Evolutionary conservation across 2,329 filamentous ascomycete species (phyloP).

Genomic region (Lasiodiplodia hormozganensis): DNA sequence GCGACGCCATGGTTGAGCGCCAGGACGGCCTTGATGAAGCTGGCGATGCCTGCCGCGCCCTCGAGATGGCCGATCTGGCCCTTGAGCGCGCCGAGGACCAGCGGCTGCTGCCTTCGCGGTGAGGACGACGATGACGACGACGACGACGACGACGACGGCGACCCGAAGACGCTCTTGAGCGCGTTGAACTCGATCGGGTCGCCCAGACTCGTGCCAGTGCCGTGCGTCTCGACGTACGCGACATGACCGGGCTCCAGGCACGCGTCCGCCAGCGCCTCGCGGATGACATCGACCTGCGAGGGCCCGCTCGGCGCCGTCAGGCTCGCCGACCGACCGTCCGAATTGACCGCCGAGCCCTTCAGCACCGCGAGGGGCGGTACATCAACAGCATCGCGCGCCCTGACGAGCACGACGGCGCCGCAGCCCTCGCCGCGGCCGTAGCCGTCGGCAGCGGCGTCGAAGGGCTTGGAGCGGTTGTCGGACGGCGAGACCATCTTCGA

Average conservation of each 20-base stretch:
- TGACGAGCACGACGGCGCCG: slow-evolving; percentile 64
- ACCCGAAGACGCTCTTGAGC: slow-evolving; percentile 33
- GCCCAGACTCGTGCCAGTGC: slow-evolving; percentile 66
- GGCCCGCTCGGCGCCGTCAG: slow-evolving; percentile 65
- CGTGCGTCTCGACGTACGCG: slow-evolving; percentile 46
- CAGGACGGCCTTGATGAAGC: slow-evolving; percentile 39
- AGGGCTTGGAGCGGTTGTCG: slow-evolving; percentile 41
- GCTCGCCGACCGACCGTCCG: slow-evolving; percentile 63
- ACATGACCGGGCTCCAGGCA: slow-evolving; percentile 37
- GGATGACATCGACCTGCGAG: slow-evolving; percentile 49
- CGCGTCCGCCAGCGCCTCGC: slow-evolving; percentile 44
- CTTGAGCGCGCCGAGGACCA: slow-evolving; percentile 35
- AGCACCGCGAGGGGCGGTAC: slow-evolving; percentile 42
- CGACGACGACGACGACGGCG: not conserved
- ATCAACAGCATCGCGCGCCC: slow-evolving; percentile 62
- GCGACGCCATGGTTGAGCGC: slow-evolving; percentile 36
- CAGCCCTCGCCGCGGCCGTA: slow-evolving; percentile 64
- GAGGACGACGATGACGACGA: not conserved
- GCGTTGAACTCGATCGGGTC: slow-evolving; percentile 47
- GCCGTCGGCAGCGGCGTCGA: slow-evolving; percentile 64
- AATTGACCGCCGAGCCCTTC: slow-evolving; percentile 47
- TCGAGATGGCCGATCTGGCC: slow-evolving; percentile 42
- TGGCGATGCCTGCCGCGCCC: slow-evolving; percentile 37
- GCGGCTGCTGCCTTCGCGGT: slow-evolving; percentile 45
- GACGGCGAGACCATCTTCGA: slow-evolving; percentile 41